These are phyloP conservation scores for Geotrichum ghanense DNA, from an alignment of 805 yeast genomes.

Conservation along the genomic window DNA sequence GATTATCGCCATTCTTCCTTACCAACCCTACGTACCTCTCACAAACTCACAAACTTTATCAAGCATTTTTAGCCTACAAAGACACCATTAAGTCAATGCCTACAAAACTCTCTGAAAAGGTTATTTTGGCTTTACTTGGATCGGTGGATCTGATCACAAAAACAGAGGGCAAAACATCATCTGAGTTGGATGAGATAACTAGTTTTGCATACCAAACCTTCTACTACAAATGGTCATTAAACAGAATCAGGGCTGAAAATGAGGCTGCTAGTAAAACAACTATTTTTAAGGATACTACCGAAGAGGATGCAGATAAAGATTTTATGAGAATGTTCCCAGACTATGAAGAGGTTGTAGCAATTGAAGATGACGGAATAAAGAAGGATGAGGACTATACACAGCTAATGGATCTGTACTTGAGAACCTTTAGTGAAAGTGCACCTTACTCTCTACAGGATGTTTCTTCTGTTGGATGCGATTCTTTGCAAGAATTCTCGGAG, in stretches of 20 bases:
- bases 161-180: conserved; percentile 1
- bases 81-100: neutral
- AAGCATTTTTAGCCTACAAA: conserved; percentile 1
- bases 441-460: neutral
- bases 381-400: conserved; percentile 3
- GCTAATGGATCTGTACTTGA: conserved; percentile 4
- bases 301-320: conserved; percentile 66
- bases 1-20: neutral
- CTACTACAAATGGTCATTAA: conserved; percentile 73
- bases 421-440: neutral
- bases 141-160: neutral
- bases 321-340: conserved; percentile 79
- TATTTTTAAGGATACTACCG: conserved; percentile 54
- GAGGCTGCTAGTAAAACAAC: conserved; percentile 47
- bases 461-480: neutral
- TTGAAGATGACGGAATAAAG: neutral
- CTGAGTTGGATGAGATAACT: neutral
- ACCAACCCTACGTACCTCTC: neutral
- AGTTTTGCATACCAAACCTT: conserved; percentile 20
- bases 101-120: neutral
- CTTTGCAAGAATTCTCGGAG: neutral
- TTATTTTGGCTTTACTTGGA: neutral
- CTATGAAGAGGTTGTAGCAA: conserved; percentile 42
- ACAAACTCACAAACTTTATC: conserved; percentile 1
- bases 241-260: conserved; percentile 53